These are phyloP conservation scores for Aspergillus fumigatus DNA, from an alignment of 2,329 filamentous ascomycete species.

Conservation along the genomic window DNA sequence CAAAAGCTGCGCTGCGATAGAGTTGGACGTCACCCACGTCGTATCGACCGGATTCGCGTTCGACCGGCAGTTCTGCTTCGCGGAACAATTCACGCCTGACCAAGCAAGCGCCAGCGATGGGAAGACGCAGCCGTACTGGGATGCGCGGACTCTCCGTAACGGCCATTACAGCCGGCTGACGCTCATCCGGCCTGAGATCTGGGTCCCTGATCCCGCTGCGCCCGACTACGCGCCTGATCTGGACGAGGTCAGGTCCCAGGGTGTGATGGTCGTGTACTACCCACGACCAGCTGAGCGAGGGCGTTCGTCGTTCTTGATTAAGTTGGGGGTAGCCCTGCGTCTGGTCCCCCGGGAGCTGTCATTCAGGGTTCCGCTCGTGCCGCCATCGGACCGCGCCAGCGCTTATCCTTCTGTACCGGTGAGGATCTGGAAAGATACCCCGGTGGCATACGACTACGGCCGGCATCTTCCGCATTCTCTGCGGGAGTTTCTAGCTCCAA, in stretches of 20 bases:
- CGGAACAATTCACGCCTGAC: conserved; percentile 50
- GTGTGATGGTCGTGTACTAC: conserved; percentile 51
- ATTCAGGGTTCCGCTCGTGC: conserved; percentile 51
- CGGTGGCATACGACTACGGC: conserved; percentile 38
- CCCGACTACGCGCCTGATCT: conserved; percentile 39
- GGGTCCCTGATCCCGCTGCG: conserved; percentile 50
- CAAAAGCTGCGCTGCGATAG: conserved; percentile 75
- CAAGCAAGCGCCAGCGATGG: conserved; percentile 9
- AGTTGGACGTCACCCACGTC: conserved; percentile 62
- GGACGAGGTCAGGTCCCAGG: conserved; percentile 48
- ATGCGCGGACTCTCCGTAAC: conserved; percentile 41
- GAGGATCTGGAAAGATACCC: conserved; percentile 53
- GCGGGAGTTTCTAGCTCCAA: conserved; percentile 40
- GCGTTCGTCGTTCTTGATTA: conserved; percentile 12
- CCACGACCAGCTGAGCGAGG: conserved; percentile 22
- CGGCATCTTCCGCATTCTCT: conserved; percentile 46
- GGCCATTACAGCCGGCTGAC: conserved; percentile 58
- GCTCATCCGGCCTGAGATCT: conserved; percentile 61
- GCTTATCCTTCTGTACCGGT: conserved; percentile 46
- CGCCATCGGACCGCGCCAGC: conserved; percentile 37
- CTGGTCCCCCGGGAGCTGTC: conserved; percentile 37
- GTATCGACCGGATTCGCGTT: conserved; percentile 67
- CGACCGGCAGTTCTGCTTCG: conserved; percentile 80
- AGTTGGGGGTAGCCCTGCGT: conserved; percentile 25
- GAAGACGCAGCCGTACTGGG: conserved; percentile 39